Evolutionary conservation across 371 early-diverging fungal genomes (phyloP), one percentile per base, ranked within the genome.

Genomic region (Choanephora cucurbitarum): DNA sequence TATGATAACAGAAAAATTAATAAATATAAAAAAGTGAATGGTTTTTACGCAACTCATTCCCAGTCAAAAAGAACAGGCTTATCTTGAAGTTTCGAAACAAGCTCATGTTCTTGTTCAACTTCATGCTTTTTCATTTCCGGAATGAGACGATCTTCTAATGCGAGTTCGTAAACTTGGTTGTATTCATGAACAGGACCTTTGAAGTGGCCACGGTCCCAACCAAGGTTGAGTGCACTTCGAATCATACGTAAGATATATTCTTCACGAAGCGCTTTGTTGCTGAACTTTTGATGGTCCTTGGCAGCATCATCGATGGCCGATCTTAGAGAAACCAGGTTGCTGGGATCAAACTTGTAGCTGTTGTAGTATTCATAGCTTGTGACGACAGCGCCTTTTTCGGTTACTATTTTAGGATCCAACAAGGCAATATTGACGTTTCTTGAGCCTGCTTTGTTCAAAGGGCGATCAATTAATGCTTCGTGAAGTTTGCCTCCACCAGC

Each of bases 381-480:
- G 28, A 67, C 76, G 1, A 68, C 58, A 24, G 77, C 60, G 13
- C 45, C 72, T 66, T 39, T 72, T 59, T 65, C 66, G 10, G 57
- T 42, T 7, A 44, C 14, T 5, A 51, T 44, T 1, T 33, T 39
- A 21, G 66, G 60, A 33, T 65, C 54, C 39, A 56, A 11, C 8
- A 37, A 49, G 1, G 52, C 34, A 8, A 60, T 40, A 44, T 33
- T 43, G 13, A 60, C 54, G 23, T 57, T 48, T 28, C 44, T 52
- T 10, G 47, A 33, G 21, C 55, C 55, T n/a, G 49, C 49, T 13
- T 32, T 56, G 24, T 53, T 70, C 8, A 18, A 39, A 37, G 80
- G 79, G 14, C 85, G 73, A 57, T 87, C 82, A 8, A 82, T 62
- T 51, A 87, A 56, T 41, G 84, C 79, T 48, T 84, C 82, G 18